Evolutionary conservation across 2,329 filamentous ascomycete genomes (phyloP).

Genomic region (Pyrenophora graminea): DNA sequence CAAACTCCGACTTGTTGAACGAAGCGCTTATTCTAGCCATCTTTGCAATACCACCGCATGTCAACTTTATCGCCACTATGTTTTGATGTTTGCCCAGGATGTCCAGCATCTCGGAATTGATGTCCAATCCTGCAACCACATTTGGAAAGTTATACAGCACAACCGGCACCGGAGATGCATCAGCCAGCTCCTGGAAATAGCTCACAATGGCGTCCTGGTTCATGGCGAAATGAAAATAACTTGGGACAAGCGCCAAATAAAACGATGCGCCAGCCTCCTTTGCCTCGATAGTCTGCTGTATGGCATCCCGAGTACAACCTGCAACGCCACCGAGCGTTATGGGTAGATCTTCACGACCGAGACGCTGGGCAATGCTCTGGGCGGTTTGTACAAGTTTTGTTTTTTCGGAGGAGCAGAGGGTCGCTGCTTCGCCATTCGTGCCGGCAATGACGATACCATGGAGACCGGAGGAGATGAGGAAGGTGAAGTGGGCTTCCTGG

Average conservation of each 20-base stretch:
- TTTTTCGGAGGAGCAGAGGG: slow-evolving; percentile 49
- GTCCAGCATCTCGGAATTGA: slow-evolving; percentile 50
- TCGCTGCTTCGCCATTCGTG: slow-evolving; percentile 53
- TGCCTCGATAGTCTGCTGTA: slow-evolving; percentile 46
- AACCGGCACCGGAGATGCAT: slow-evolving; percentile 48
- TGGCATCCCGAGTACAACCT: slow-evolving; percentile 49
- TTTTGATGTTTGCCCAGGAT: slow-evolving; percentile 42
- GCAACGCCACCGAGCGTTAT: slow-evolving; percentile 50
- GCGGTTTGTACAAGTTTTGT: slow-evolving; percentile 46
- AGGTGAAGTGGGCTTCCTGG: slow-evolving; percentile 59
- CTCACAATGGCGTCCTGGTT: slow-evolving; percentile 41
- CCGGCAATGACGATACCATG: slow-evolving; percentile 55
- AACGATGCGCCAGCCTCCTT: slow-evolving; percentile 47
- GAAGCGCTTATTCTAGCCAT: slow-evolving; percentile 47
- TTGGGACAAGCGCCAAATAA: slow-evolving; percentile 47
- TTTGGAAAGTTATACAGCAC: slow-evolving; percentile 56
- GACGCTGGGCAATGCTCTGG: slow-evolving; percentile 44
- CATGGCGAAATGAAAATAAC: slow-evolving; percentile 50
- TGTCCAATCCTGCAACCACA: slow-evolving; percentile 50
- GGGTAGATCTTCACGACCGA: slow-evolving; percentile 42
- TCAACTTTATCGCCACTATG: slow-evolving; percentile 47
- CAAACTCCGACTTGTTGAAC: slow-evolving; percentile 46
- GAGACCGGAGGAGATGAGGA: slow-evolving; percentile 58
- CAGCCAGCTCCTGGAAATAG: slow-evolving; percentile 46
- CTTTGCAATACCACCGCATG: slow-evolving; percentile 49